Evolutionary conservation across 345 rosid species (phyloP).

Genomic region (Conringia planisiliqua): DNA sequence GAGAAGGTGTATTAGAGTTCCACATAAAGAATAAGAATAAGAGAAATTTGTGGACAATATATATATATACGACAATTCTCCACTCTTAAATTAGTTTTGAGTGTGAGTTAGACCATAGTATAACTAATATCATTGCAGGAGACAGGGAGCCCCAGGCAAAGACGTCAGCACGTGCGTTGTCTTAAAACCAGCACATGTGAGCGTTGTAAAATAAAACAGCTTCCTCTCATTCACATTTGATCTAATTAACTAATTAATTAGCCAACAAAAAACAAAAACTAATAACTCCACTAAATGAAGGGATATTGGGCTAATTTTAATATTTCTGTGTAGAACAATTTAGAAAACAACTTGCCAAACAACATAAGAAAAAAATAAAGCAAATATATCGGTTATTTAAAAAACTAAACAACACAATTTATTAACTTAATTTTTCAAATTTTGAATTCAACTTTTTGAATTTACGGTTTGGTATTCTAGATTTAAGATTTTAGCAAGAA

Average conservation of each 20-base stretch:
- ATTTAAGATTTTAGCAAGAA: not conserved
- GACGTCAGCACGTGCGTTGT: slow-evolving; percentile 16
- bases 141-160: not conserved
- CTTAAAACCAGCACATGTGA: slow-evolving; percentile 12
- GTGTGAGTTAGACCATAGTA: too few species aligned
- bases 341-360: not conserved
- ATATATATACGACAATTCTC: too few species aligned
- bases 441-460: not conserved
- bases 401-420: not conserved
- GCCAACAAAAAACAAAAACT: not conserved
- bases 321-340: not conserved
- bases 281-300: not conserved
- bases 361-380: not conserved
- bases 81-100: too few species aligned
- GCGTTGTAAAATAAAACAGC: not conserved
- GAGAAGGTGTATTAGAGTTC: too few species aligned
- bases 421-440: not conserved
- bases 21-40: too few species aligned
- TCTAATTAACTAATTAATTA: not conserved
- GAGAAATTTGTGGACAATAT: too few species aligned
- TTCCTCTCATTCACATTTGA: not conserved
- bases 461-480: not conserved
- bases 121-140: not conserved
- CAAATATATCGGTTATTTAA: not conserved
- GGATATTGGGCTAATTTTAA: too few species aligned